phyloP scores from a whole-genome alignment of 306 rosid species.

The Casuarina cunninghamiana region DNA sequence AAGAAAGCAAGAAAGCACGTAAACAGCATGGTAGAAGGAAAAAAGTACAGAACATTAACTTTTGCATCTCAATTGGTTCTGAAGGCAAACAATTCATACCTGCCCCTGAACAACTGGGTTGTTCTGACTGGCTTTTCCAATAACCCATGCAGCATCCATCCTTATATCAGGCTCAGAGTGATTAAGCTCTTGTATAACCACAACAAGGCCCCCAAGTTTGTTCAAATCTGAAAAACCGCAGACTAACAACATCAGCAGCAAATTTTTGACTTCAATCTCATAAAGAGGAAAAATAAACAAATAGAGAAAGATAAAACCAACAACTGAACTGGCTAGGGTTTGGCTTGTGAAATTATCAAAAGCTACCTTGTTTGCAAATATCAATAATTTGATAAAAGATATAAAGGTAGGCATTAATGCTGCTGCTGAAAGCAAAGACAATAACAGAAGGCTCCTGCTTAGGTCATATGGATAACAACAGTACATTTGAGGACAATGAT shows the following conservation, averaged over 20 bases:
- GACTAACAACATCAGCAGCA: constrained; percentile 26
- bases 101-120: constrained; percentile 75
- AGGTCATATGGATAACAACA: neutral
- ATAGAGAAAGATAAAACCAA: neutral
- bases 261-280: neutral
- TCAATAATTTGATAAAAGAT: neutral
- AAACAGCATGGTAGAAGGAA: neutral
- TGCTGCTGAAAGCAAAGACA: neutral
- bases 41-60: neutral
- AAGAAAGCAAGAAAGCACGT: constrained; percentile 7
- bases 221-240: constrained; percentile 51
- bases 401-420: neutral
- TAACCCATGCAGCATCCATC: constrained; percentile 74
- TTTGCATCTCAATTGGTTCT: neutral
- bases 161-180: constrained; percentile 65
- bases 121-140: constrained; percentile 87
- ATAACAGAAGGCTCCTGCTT: neutral
- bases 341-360: neutral
- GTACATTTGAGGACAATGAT: neutral
- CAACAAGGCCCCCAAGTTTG: constrained; percentile 74
- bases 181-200: constrained; percentile 53
- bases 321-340: neutral
- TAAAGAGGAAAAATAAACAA: constrained; percentile 5
- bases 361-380: neutral
- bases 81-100: constrained; percentile 41